Evolutionary conservation across 768 basidiomycete species (phyloP).

Genomic region (Scleroderma bovista): DNA sequence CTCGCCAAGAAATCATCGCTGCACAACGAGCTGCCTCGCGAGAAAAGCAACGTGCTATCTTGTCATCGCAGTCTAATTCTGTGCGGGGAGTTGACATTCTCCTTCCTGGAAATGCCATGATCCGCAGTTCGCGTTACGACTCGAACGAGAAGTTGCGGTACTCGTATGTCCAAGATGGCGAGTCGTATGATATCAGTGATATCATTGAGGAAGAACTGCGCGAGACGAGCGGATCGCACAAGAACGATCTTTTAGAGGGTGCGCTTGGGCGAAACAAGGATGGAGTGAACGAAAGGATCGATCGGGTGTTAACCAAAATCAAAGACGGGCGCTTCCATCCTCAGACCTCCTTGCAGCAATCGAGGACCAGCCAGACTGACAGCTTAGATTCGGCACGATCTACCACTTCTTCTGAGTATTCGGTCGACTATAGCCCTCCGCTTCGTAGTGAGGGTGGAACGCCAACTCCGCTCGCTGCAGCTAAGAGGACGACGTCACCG

Average conservation of each 20-base stretch:
- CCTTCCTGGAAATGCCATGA: constrained; percentile 75
- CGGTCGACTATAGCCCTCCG: constrained; percentile 36
- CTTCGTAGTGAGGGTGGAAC: constrained; percentile 18
- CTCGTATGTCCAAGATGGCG: constrained; percentile 91
- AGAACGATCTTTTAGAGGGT: constrained; percentile 64
- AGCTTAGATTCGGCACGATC: constrained; percentile 23
- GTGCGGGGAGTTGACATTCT: constrained; percentile 86
- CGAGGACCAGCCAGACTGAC: constrained; percentile 14
- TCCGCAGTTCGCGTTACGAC: constrained; percentile 79
- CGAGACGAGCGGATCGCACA: constrained; percentile 36
- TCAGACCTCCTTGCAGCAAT: constrained; percentile 15
- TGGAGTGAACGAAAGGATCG: constrained; percentile 61
- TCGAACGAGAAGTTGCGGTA: constrained; percentile 76
- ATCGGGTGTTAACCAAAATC: constrained; percentile 72
- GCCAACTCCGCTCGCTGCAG: constrained; percentile 23
- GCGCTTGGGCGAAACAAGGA: constrained; percentile 55
- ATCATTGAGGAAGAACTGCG: constrained; percentile 87
- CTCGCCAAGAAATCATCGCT: constrained; percentile 87
- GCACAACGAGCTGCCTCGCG: constrained; percentile 84
- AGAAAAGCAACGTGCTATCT: constrained; percentile 80
- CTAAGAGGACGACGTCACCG: constrained; percentile 19
- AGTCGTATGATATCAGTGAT: constrained; percentile 89
- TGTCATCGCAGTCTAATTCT: constrained; percentile 80
- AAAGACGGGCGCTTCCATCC: constrained; percentile 50
- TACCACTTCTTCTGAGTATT: constrained; percentile 52